Evolutionary conservation across 2,329 filamentous ascomycete species (phyloP).

Genomic region (Ilyonectria sp.): DNA sequence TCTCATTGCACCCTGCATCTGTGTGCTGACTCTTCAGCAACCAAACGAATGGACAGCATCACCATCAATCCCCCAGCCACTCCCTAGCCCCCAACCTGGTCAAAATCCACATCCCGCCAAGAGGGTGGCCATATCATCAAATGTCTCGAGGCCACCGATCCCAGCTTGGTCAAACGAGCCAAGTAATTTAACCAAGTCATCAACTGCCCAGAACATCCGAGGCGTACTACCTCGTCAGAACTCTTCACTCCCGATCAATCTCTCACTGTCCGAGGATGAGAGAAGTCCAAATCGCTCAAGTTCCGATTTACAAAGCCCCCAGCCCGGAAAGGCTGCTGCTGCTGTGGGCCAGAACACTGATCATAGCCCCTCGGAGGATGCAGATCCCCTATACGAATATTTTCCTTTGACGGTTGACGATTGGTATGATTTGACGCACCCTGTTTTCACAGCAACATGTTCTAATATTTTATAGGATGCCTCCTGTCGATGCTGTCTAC

Average conservation of each 20-base stretch:
- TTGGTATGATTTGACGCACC: slow-evolving; percentile 67
- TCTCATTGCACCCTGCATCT: not conserved
- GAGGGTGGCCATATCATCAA: slow-evolving; percentile 67
- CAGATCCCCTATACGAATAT: slow-evolving; percentile 93
- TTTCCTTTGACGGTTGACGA: slow-evolving; percentile 93
- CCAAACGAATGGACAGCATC: slow-evolving; percentile 63
- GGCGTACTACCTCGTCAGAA: slow-evolving; percentile 46
- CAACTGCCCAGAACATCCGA: slow-evolving; percentile 39
- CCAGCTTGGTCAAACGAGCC: slow-evolving; percentile 64
- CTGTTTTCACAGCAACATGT: slow-evolving; percentile 5
- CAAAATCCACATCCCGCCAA: slow-evolving; percentile 66
- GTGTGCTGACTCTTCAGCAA: slow-evolving; percentile 47
- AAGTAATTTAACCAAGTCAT: slow-evolving; percentile 43
- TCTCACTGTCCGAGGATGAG: slow-evolving; percentile 74
- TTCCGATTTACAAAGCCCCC: slow-evolving; percentile 67
- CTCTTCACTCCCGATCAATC: slow-evolving; percentile 60
- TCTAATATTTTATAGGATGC: slow-evolving; percentile 70
- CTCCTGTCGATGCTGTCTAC: slow-evolving; percentile 91
- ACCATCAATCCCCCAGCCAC: slow-evolving; percentile 52
- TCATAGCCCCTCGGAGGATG: slow-evolving; percentile 80
- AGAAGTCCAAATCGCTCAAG: slow-evolving; percentile 68
- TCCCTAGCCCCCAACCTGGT: slow-evolving; percentile 48
- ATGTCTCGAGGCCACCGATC: slow-evolving; percentile 66
- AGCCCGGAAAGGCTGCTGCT: slow-evolving; percentile 58
- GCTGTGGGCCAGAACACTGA: slow-evolving; percentile 57